phyloP scores from a whole-genome alignment of 2,329 filamentous ascomycete species.

The Rachicladosporium sp. region DNA sequence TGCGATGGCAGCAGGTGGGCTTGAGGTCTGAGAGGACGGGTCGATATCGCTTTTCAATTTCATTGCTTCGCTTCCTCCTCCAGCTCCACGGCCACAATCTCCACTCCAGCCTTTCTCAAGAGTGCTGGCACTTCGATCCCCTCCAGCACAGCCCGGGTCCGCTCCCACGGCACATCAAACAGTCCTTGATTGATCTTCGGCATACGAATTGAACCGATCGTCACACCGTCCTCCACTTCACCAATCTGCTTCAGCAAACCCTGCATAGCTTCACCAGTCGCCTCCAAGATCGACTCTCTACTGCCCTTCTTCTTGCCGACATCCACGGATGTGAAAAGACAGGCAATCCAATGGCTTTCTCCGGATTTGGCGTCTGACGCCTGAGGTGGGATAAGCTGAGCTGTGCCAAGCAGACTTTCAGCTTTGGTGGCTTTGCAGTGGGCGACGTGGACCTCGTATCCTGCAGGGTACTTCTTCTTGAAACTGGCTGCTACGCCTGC shows the following conservation, averaged over 20 bases:
- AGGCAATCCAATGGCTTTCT: slow-evolving; percentile 46
- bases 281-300: slow-evolving; percentile 33
- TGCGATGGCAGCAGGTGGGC: no score
- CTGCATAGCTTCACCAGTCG: slow-evolving; percentile 37
- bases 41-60: no score
- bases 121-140: slow-evolving; percentile 20
- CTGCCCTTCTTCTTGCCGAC: slow-evolving; percentile 36
- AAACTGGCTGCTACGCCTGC: slow-evolving; percentile 45
- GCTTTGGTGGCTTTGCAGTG: slow-evolving; percentile 32
- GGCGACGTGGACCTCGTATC: slow-evolving; percentile 34
- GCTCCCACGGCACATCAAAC: slow-evolving; percentile 44
- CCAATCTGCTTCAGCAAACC: slow-evolving; percentile 35
- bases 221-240: slow-evolving; percentile 13
- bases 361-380: slow-evolving; percentile 25
- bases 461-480: slow-evolving; percentile 37
- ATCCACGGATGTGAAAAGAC: slow-evolving; percentile 43
- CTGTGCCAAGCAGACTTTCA: slow-evolving; percentile 30
- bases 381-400: slow-evolving; percentile 42
- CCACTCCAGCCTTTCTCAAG: slow-evolving; percentile 1
- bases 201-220: slow-evolving; percentile 30
- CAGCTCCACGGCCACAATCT: slow-evolving; percentile 1
- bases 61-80: not conserved
- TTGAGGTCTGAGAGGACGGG: no score
- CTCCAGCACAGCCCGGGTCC: slow-evolving; percentile 34
- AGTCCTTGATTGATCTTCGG: slow-evolving; percentile 47